Evolutionary conservation across 31 red algal genomes (phyloP).

Genomic region (Endocladia muricata): DNA sequence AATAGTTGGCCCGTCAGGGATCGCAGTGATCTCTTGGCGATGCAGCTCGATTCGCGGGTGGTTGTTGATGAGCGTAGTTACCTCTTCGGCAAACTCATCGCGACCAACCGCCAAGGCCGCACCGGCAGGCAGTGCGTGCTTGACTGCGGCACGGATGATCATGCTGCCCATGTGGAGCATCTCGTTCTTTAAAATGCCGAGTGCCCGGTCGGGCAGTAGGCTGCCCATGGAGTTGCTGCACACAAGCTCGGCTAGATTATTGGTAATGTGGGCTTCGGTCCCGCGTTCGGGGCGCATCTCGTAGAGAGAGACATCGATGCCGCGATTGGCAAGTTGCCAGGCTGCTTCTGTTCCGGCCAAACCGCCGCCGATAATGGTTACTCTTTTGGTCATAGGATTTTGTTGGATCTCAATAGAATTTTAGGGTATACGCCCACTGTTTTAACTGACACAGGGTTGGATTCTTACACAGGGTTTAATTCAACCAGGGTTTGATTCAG

Average conservation of each 20-base stretch:
- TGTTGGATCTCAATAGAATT: too few species aligned
- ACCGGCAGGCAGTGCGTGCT: neutral
- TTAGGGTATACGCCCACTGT: too few species aligned
- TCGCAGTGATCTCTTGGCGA: neutral
- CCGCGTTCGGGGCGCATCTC: neutral
- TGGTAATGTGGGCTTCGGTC: neutral
- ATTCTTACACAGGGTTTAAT: too few species aligned
- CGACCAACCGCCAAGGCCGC: neutral
- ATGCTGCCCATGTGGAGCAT: neutral
- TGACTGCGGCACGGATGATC: neutral
- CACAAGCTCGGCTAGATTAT: neutral
- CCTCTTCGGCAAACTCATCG: neutral
- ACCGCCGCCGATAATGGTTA: constrained; percentile 1
- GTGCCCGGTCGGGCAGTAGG: neutral
- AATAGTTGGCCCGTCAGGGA: neutral
- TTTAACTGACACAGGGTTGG: too few species aligned
- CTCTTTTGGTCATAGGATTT: neutral
- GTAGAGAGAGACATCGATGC: neutral
- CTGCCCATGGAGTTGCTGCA: neutral
- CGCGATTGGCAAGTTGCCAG: neutral
- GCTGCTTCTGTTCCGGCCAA: constrained; percentile 4
- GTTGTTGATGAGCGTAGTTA: neutral
- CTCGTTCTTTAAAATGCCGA: neutral
- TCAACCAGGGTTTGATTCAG: too few species aligned
- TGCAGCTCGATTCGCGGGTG: neutral